Percentiles rank a stretch among this genome's conserved stretches.
Evolutionary conservation across 345 rosid species (phyloP).

Genomic region (Arabis alpina): DNA sequence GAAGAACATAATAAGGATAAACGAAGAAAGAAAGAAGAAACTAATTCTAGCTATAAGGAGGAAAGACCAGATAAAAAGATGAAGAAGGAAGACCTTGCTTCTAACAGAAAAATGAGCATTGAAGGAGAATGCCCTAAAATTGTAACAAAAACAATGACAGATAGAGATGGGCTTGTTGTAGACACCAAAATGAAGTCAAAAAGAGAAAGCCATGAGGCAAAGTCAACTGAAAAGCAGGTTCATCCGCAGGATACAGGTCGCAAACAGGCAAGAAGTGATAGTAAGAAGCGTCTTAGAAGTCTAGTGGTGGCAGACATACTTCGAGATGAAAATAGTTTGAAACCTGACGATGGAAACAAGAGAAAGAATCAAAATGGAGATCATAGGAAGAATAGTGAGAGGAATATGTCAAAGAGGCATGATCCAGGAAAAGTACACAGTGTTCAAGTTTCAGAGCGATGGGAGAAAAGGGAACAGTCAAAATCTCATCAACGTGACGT

Average conservation of each 20-base stretch:
- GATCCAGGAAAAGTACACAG: conserved; percentile 52
- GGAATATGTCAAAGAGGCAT: conserved; percentile 48
- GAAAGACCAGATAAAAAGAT: conserved; percentile 31
- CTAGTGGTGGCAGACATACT: conserved; percentile 48
- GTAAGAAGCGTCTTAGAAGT: conserved; percentile 56
- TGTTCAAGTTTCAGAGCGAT: conserved; percentile 54
- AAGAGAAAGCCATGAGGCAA: conserved; percentile 26
- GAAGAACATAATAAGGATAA: conserved; percentile 37
- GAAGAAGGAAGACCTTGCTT: conserved; percentile 33
- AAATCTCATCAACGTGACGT: conserved; percentile 55
- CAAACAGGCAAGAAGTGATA: conserved; percentile 42
- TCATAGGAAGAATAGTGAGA: conserved; percentile 50
- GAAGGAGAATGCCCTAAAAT: conserved; percentile 28
- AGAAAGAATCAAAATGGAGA: conserved; percentile 56
- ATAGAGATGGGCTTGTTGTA: conserved; percentile 30
- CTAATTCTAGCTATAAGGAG: conserved; percentile 34
- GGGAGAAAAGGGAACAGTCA: conserved; percentile 56
- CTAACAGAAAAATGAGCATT: conserved; percentile 14
- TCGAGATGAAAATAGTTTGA: conserved; percentile 46
- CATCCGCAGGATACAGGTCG: conserved; percentile 45
- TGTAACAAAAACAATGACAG: conserved; percentile 28
- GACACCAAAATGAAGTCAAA: conserved; percentile 20
- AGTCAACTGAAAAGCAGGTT: conserved; percentile 43
- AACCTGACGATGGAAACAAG: conserved; percentile 54
- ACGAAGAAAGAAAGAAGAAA: conserved; percentile 43